These are phyloP conservation scores for Wallacemonas sp. DNA, from an alignment of 208 protist species.

Conservation along the genomic window DNA sequence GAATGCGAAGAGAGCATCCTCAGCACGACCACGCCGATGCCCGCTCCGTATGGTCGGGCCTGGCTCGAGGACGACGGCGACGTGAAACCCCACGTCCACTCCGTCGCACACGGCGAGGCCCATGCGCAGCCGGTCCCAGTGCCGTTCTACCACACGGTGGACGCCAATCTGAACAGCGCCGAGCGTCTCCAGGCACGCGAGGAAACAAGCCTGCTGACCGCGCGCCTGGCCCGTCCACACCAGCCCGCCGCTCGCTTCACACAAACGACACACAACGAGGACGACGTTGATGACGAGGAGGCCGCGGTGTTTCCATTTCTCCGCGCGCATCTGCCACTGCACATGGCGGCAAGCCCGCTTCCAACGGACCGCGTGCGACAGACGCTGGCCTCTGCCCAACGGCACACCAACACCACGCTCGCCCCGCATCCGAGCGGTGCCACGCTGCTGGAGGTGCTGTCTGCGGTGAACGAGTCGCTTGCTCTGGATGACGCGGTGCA, in stretches of 20 bases:
- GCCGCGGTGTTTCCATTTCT: conserved; percentile 37
- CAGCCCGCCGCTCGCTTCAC: not conserved
- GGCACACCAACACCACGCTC: conserved; percentile 19
- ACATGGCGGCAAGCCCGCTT: not conserved
- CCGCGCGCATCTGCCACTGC: conserved; percentile 13
- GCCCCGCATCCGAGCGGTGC: conserved; percentile 12
- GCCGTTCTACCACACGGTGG: conserved; percentile 39
- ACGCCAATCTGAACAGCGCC: conserved; percentile 60
- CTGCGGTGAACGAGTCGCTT: conserved; percentile 10
- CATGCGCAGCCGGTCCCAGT: not conserved
- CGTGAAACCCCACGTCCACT: too few relatives aligned
- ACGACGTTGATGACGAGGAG: conserved; percentile 10
- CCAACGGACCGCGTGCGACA: not conserved
- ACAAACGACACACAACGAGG: not conserved
- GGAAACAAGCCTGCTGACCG: conserved; percentile 20
- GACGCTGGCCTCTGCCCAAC: not conserved
- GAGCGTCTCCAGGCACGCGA: conserved; percentile 18
- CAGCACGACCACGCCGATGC: conserved; percentile 21
- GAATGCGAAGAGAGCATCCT: conserved; percentile 65
- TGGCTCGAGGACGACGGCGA: conserved; percentile 19
- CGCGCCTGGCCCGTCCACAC: not conserved
- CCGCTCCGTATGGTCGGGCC: not conserved
- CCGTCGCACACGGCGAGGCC: not conserved
- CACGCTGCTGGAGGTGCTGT: not conserved
- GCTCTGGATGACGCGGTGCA: conserved; percentile 8